Evolutionary conservation across 352 stramenopile genomes (phyloP).

Genomic region (Pythium aphanidermatum): DNA sequence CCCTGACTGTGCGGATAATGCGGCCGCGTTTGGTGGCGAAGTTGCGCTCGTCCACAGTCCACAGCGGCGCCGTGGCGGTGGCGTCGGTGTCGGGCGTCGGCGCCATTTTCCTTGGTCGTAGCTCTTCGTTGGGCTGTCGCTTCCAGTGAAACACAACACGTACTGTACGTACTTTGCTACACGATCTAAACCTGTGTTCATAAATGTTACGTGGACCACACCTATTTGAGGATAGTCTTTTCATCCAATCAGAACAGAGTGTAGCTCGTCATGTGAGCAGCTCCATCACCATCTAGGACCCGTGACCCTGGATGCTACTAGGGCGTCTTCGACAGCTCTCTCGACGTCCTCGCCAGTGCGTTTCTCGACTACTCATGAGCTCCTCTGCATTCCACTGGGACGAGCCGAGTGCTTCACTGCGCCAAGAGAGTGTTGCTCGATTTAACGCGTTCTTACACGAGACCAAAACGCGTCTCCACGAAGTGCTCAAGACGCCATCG

Average conservation of each 20-base stretch:
- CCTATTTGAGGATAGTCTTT: no score
- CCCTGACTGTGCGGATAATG: constrained; percentile 74
- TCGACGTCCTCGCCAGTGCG: not conserved
- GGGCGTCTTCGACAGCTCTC: constrained; percentile 1
- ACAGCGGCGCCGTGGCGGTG: constrained; percentile 47
- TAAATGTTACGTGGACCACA: no score
- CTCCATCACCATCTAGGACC: not conserved
- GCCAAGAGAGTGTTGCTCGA: constrained; percentile 11
- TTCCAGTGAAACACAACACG: no score
- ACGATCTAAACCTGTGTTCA: no score
- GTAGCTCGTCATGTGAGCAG: not conserved
- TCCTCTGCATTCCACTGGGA: constrained; percentile 15
- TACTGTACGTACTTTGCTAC: no score
- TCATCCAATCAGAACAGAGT: constrained; percentile 3
- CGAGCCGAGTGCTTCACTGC: constrained; percentile 5
- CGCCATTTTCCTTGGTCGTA: no score
- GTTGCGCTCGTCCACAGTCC: constrained; percentile 72
- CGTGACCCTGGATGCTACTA: not conserved
- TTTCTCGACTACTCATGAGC: constrained; percentile 11
- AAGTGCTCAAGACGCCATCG: not conserved
- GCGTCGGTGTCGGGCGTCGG: no score
- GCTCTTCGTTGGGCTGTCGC: no score
- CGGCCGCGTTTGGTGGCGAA: constrained; percentile 74
- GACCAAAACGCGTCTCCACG: not conserved
- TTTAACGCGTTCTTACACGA: constrained; percentile 15